Evolutionary conservation across 768 basidiomycete species (phyloP), one percentile per base, ranked within the genome.

Genomic region (Lactifluus subvellereus): DNA sequence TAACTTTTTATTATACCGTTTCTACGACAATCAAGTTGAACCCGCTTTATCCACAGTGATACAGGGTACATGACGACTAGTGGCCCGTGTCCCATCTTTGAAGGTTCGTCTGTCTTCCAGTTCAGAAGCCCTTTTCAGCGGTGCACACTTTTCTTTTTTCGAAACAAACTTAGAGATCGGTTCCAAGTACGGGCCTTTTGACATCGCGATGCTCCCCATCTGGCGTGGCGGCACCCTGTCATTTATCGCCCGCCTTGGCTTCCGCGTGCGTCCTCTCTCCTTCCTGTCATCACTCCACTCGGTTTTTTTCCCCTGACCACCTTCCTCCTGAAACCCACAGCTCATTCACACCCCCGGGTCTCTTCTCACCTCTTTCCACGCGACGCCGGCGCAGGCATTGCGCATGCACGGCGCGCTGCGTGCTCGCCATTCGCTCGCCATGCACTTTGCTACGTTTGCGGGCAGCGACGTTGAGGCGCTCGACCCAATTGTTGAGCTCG

Each of bases 381-480:
- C 77, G 3, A 74, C 77, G 1, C 78, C 78, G 1, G 68, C 74
- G 32, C 76, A 80, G 58, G 79, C 76, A 0, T 70, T 79, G 16
- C 70, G 68, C 59, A 72, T 80, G 22, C 74, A 77, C 55, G 57
- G 64, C 55, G 78, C 76, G 58, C 71, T 78, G n/a, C 71, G 72
- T 27, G 70, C 75, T 5, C 72, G 73, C 0, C 74, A 75, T 61
- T 68, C 74, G 8, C 72, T 78, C 27, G 77, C 72, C 13, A 77
- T 79, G 72, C 79, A 79, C 64, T 79, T 79, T 61, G 78, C 73
- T 32, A 80, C 78, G 16, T 79, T 79, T 62, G 74, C 75, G 42
- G 79, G 79, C 0, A 71, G 71, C 54, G 75, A 77, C 47, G 69
- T 71, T 32, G 78, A 80, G 62, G 76, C 76, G 62, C 61, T 74